phyloP scores from a whole-genome alignment of 306 rosid genomes.

The Cucurbita argyrosperma region DNA sequence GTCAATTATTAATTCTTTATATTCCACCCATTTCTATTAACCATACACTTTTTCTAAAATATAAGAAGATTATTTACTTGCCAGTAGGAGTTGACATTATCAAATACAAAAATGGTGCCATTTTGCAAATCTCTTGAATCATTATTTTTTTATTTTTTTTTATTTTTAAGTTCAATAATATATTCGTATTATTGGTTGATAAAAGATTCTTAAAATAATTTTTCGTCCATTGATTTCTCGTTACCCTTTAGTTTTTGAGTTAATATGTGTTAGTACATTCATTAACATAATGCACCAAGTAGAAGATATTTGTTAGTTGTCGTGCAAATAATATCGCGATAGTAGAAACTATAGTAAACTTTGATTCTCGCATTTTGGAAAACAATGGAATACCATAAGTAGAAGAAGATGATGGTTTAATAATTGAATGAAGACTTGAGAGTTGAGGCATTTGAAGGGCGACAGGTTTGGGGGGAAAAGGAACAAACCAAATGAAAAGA shows the following conservation, averaged over 20 bases:
- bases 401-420: constrained; percentile 10
- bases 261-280: no score
- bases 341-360: no score
- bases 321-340: no score
- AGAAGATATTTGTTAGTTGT: no score
- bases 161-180: no score
- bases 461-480: neutral
- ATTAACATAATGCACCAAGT: no score
- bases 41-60: neutral
- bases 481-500: neutral
- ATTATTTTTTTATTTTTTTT: no score
- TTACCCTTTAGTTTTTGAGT: no score
- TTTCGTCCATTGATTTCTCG: no score
- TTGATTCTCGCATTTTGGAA: neutral
- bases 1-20: neutral
- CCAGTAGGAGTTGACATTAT: neutral
- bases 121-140: neutral
- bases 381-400: neutral
- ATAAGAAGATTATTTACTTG: no score
- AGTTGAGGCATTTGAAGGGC: constrained; percentile 11
- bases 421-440: constrained; percentile 17
- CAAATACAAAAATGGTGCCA: neutral
- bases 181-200: no score
- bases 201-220: no score
- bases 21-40: neutral